phyloP scores from a whole-genome alignment of 2,329 filamentous ascomycete genomes.

The Hypoxylon sp. region DNA sequence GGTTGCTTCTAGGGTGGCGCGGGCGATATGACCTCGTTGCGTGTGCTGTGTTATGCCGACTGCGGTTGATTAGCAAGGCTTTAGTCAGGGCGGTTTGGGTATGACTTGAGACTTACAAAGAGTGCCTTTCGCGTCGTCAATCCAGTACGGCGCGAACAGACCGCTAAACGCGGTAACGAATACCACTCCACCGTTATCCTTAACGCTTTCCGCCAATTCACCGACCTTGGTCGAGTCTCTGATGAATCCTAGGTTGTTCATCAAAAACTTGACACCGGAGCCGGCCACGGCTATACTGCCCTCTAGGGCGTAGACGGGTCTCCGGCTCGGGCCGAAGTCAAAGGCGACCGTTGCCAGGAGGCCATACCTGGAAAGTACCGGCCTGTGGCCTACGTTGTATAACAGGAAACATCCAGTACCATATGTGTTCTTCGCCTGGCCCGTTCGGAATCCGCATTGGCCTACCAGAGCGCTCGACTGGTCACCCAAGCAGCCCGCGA shows the following conservation, averaged over 20 bases:
- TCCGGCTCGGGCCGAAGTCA: constrained; percentile 73
- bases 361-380: constrained; percentile 86
- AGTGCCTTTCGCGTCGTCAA: constrained; percentile 90
- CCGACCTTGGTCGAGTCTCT: constrained; percentile 64
- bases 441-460: constrained; percentile 85
- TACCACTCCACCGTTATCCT: constrained; percentile 84
- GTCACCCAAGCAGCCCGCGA: constrained; percentile 88
- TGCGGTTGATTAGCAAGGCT: constrained; percentile 50
- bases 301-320: constrained; percentile 83
- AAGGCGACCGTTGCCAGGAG: constrained; percentile 90
- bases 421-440: constrained; percentile 91
- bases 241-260: constrained; percentile 74
- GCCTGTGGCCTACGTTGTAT: constrained; percentile 88
- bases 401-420: constrained; percentile 91
- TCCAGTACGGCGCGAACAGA: constrained; percentile 94
- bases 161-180: constrained; percentile 93
- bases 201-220: constrained; percentile 64
- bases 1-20: constrained; percentile 89
- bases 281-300: constrained; percentile 87
- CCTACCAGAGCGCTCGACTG: constrained; percentile 89
- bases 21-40: constrained; percentile 85
- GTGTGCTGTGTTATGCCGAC: constrained; percentile 90
- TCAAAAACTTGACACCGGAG: constrained; percentile 81
- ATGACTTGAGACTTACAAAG: constrained; percentile 69
- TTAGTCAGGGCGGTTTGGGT: not conserved